Conservation (phyloP, 2,329 filamentous ascomycete genomes). For the Aspergillus pseudoterreus region DNA sequence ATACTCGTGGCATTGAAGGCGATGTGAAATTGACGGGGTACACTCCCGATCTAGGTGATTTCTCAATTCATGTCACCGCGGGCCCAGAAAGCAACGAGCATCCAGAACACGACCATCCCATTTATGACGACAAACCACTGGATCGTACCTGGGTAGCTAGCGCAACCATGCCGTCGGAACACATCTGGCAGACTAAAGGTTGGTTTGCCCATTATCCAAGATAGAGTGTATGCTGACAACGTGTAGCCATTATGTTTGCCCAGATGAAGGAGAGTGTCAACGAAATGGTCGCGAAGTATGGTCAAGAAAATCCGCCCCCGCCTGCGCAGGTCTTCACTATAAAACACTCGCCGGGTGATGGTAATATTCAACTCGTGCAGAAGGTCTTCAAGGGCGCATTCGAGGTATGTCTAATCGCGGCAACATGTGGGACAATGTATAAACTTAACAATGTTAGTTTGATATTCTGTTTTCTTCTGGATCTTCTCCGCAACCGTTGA, state of each 20-base stretch:
- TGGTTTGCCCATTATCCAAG: conserved; percentile 20
- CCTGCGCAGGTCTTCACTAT: conserved; percentile 84
- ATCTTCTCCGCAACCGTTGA: conserved; percentile 56
- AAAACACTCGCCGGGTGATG: conserved; percentile 54
- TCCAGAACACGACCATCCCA: conserved; percentile 57
- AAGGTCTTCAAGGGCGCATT: conserved; percentile 88
- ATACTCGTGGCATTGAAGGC: conserved; percentile 52
- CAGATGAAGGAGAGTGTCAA: conserved; percentile 64
- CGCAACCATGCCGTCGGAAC: conserved; percentile 60
- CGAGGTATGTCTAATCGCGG: conserved; percentile 46
- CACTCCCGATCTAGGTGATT: conserved; percentile 70
- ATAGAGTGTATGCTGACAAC: background rate
- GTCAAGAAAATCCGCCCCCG: conserved; percentile 67
- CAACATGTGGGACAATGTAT: background rate
- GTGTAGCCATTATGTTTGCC: conserved; percentile 55
- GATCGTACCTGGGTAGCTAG: conserved; percentile 75
- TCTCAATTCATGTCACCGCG: conserved; percentile 71
- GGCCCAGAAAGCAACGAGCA: conserved; percentile 61
- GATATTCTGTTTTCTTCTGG: conserved; percentile 85
- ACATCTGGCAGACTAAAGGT: conserved; percentile 80
- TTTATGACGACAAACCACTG: conserved; percentile 65
- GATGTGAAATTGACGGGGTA: conserved; percentile 68
- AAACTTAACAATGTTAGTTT: conserved; percentile 53
- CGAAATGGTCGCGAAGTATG: conserved; percentile 55
- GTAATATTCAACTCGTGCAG: conserved; percentile 84